These are phyloP conservation scores for Nicotiana otophora DNA, from an alignment of 257 asterid genomes.

Conservation along the genomic window DNA sequence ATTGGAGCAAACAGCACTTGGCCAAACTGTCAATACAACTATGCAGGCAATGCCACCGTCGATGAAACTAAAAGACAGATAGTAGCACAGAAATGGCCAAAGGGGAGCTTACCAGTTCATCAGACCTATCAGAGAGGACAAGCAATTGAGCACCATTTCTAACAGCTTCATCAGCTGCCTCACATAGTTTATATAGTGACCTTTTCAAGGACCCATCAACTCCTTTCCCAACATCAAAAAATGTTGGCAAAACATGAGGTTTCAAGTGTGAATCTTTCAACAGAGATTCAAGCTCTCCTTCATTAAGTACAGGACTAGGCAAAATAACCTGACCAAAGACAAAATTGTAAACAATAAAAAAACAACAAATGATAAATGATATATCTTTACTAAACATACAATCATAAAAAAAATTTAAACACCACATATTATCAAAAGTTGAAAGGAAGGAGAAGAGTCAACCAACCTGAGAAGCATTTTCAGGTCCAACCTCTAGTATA, in stretches of 20 bases:
- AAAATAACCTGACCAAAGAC: conserved; percentile 55
- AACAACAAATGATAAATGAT: neutral
- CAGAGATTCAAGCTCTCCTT: conserved; percentile 90
- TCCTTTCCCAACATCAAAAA: conserved; percentile 82
- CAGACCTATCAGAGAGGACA: conserved; percentile 90
- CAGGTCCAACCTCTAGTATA: conserved; percentile 93
- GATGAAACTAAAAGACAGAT: neutral
- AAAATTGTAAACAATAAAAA: conserved; percentile 14
- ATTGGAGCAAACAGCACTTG: neutral
- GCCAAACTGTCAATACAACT: neutral
- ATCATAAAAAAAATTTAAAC: neutral
- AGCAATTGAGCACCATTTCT: conserved; percentile 97
- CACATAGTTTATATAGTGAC: conserved; percentile 74
- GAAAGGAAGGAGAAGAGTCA: conserved; percentile 3
- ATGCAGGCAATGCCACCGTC: conserved; percentile 5
- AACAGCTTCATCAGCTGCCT: conserved; percentile 99
- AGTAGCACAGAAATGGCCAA: conserved; percentile 9
- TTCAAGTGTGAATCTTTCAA: conserved; percentile 76
- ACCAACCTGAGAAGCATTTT: conserved; percentile 90
- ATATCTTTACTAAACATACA: neutral
- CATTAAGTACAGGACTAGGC: conserved; percentile 87
- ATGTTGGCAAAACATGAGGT: conserved; percentile 67
- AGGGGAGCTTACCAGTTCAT: conserved; percentile 69
- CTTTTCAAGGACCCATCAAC: conserved; percentile 84
- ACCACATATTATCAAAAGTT: conserved; percentile 12